A percentile compares a stretch with the other conserved stretches of the same genome.
These are phyloP conservation scores for Musa troglodytarum DNA, from an alignment of 176 grass and related monocot genomes.

Conservation along the genomic window DNA sequence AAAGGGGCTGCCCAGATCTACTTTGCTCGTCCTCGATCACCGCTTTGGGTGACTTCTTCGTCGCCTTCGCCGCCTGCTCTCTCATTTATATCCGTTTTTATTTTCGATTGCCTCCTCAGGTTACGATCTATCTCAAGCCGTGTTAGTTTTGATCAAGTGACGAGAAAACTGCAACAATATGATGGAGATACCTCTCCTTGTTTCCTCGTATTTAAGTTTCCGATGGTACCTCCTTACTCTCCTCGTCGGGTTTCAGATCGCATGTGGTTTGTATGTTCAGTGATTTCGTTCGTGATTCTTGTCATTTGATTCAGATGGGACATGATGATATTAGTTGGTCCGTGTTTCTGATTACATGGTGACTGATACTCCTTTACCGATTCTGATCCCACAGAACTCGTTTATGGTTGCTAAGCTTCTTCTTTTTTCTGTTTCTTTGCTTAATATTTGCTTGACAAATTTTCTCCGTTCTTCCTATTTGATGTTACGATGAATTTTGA, in stretches of 20 bases:
- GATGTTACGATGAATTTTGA: conserved; percentile 41
- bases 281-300: background rate
- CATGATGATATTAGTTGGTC: conserved; percentile 59
- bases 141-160: conserved; percentile 25
- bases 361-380: conserved; percentile 29
- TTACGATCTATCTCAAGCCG: background rate
- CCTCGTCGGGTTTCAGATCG: background rate
- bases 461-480: background rate
- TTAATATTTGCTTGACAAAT: background rate
- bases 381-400: conserved; percentile 23
- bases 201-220: conserved; percentile 73
- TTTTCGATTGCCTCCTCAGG: too few species aligned
- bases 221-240: conserved; percentile 24
- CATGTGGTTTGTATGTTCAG: background rate
- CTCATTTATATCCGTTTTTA: too few species aligned
- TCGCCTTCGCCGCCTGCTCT: too few species aligned
- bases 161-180: conserved; percentile 77
- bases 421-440: background rate
- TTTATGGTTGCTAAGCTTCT: background rate
- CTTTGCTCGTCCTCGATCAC: too few species aligned
- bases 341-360: conserved; percentile 58
- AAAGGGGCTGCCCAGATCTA: too few species aligned
- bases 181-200: conserved; percentile 26
- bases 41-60: too few species aligned
- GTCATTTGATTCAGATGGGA: background rate